phyloP scores from a whole-genome alignment of 2,329 filamentous ascomycete genomes.

The Phialophora chinensis region DNA sequence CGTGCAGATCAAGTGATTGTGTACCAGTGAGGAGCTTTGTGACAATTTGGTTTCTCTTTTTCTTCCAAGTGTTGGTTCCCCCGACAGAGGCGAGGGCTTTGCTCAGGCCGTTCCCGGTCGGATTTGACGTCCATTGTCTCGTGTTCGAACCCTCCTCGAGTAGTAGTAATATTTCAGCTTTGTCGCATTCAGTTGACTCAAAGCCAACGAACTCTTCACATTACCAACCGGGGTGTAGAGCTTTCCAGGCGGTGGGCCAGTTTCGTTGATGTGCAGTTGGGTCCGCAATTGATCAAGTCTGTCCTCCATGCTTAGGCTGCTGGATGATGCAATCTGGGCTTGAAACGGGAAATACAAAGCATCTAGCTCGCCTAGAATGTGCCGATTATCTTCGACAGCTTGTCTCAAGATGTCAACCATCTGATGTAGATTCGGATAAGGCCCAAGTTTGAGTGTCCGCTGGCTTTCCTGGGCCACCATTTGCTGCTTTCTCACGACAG shows the following conservation, averaged over 20 bases:
- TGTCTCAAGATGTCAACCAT: constrained; percentile 3
- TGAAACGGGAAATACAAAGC: constrained; percentile 1
- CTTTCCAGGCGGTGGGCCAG: constrained; percentile 2
- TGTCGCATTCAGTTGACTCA: constrained; percentile 5
- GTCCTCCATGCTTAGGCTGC: constrained; percentile 4
- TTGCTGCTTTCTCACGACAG: constrained; percentile 3
- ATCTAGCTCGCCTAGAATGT: constrained; percentile 5
- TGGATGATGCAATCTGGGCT: constrained; percentile 4
- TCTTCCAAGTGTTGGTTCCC: constrained; percentile 4
- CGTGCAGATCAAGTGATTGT: constrained; percentile 2
- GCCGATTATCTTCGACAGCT: constrained; percentile 4
- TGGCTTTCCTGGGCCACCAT: not conserved
- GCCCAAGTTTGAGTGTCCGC: constrained; percentile 2
- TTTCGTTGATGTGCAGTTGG: constrained; percentile 4
- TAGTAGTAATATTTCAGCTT: constrained; percentile 5
- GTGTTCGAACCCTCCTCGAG: constrained; percentile 2
- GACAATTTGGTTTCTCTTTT: constrained; percentile 6
- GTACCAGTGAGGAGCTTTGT: constrained; percentile 6
- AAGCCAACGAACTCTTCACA: constrained; percentile 6
- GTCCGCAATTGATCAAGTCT: constrained; percentile 6
- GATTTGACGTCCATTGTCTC: not conserved
- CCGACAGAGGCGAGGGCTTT: constrained; percentile 3
- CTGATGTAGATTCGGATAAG: constrained; percentile 5
- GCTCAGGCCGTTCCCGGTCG: not conserved
- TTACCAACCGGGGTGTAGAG: constrained; percentile 4